phyloP scores from a whole-genome alignment of 2,329 filamentous ascomycete genomes.

The Aspergillus ochraceoroseus region DNA sequence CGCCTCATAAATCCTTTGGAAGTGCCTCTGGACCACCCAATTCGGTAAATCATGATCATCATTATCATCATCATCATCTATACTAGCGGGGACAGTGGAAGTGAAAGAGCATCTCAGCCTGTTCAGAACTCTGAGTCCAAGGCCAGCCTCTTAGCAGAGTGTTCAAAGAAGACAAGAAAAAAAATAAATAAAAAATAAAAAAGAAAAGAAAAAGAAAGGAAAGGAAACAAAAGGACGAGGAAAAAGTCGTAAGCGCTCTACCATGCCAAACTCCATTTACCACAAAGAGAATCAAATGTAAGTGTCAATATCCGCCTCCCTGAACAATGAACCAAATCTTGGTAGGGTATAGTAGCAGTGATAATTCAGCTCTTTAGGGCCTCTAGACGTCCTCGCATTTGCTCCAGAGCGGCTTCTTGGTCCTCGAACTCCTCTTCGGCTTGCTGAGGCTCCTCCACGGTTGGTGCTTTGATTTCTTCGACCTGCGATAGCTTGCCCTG shows the following conservation, averaged over 20 bases:
- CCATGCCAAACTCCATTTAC: constrained; percentile 18
- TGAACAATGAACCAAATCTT: too few relatives aligned
- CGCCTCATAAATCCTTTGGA: too few relatives aligned
- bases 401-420: constrained; percentile 81
- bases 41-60: not conserved
- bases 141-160: constrained; percentile 25
- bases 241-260: constrained; percentile 12
- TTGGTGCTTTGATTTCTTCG: constrained; percentile 53
- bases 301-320: not conserved
- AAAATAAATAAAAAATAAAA: constrained; percentile 3
- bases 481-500: constrained; percentile 72
- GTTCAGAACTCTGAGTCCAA: constrained; percentile 15
- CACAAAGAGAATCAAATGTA: constrained; percentile 5
- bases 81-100: too few relatives aligned
- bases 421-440: constrained; percentile 73
- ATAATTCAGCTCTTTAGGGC: constrained; percentile 85
- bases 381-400: constrained; percentile 89
- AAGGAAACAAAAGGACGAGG: constrained; percentile 6
- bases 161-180: constrained; percentile 9
- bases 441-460: constrained; percentile 50
- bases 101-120: not conserved
- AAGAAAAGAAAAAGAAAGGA: constrained; percentile 9
- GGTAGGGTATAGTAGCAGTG: too few relatives aligned
- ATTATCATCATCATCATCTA: too few relatives aligned
- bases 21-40: too few relatives aligned